Base-by-base conservation (phyloP, 2,329 filamentous ascomycete species). In the Nigrospora osmanthi region DNA sequence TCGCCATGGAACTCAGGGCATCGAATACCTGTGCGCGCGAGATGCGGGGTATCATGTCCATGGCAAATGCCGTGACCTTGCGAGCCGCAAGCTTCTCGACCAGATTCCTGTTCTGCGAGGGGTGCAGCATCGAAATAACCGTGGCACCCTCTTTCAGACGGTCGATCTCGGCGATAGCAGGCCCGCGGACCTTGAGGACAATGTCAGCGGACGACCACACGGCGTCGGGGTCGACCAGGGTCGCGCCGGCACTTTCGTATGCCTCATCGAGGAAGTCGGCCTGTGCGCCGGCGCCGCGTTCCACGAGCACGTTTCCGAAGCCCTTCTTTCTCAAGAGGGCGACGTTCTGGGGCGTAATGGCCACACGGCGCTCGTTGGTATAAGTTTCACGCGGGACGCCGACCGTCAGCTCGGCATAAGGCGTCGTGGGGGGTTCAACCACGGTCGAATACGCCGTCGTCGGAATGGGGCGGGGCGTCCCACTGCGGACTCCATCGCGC, bases 41-140 rank as follows among this genome's bases (percentile, higher is more conserved):
- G 54, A 95, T 95, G 35, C 89, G 81, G 14, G 89, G 89, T 43
- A 95, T 85, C 81, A 90, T 85, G 60, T 95, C 89, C 89, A 95
- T 95, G 17, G 89, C 88, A 59, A 95, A 93, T 14, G 80, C 71
- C 1, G 87, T 94, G 2, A 83, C 81, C 28, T 84, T 83, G 40
- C 80, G 79, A 34, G 73, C 71, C 23, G 87, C 82, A 48, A 94
- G 76, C 47, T 80, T 81, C 48, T 89, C 78, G 11, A 95, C 84
- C 6, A 91, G 68, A 10, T 78, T 71, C 63, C 79, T 83, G 64
- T 94, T 94, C 67, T 91, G 87, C 7, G 81, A 75, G 1, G 89
- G 89, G 59, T 94, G 89, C 28, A 95, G 66, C 59, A 95, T 87
- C 2, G 87, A 91, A 53, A 94, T 85, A 46, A 95, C 63, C 0